Conservation (phyloP, 768 basidiomycete species). For the Leccinum arenicola region DNA sequence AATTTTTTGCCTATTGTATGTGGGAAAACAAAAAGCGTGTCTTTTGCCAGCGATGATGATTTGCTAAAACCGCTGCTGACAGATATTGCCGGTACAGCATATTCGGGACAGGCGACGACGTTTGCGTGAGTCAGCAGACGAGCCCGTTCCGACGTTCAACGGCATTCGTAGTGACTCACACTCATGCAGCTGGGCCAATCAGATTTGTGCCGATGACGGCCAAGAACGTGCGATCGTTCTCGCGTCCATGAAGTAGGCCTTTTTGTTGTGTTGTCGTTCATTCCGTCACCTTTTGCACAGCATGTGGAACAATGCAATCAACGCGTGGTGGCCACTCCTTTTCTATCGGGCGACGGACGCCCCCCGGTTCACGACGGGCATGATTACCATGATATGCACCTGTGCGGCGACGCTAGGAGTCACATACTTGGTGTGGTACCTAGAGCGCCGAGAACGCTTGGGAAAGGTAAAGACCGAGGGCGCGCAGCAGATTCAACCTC, state of each 20-base stretch:
- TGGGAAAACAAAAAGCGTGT: conserved; percentile 5
- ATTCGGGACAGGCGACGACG: conserved; percentile 73
- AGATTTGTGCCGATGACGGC: conserved; percentile 67
- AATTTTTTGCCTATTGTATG: conserved; percentile 74
- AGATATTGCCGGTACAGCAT: conserved; percentile 65
- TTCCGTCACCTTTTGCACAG: conserved; percentile 25
- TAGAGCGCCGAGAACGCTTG: conserved; percentile 41
- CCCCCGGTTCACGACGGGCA: conserved; percentile 62
- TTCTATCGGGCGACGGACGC: conserved; percentile 76
- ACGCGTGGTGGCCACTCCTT: conserved; percentile 69
- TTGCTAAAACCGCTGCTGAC: not conserved
- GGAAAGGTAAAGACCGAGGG: not conserved
- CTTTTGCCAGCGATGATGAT: not conserved
- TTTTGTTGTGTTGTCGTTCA: not conserved
- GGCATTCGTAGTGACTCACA: not conserved
- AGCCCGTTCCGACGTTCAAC: not conserved
- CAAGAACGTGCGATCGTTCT: conserved; percentile 68
- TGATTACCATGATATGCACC: conserved; percentile 65
- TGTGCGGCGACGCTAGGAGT: conserved; percentile 53
- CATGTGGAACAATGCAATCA: conserved; percentile 69
- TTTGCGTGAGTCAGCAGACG: conserved; percentile 51
- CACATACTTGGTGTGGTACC: conserved; percentile 55
- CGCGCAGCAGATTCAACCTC: not conserved
- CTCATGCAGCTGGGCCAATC: conserved; percentile 67
- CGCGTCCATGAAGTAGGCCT: conserved; percentile 67